Base-by-base conservation (phyloP, 2,329 filamentous ascomycete genomes). In the Aspergillus ustus region DNA sequence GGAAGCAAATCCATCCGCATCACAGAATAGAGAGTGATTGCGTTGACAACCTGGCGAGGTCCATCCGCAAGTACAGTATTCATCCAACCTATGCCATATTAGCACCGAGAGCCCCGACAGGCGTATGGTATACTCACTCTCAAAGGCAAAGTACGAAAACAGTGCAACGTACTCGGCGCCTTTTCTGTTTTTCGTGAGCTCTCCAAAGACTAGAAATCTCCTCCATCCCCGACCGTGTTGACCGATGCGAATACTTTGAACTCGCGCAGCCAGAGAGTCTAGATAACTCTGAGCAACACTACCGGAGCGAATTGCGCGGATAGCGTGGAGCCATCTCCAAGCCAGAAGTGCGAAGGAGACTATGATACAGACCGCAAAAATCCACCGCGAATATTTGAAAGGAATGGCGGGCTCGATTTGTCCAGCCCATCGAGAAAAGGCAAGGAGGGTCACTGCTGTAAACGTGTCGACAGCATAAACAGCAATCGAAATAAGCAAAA, bases 401-500 rank as follows among this genome's bases (percentile, higher is more conserved):
- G 88, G 85, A 66, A 98, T 90, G 45, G 86, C 85, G 1, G 93
- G 93, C 69, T 92, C 80, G 69, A 98, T 90, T 67, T 91, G 85
- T 57, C 91, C 92, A 1, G 92, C 91, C 93, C 93, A 98, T 63
- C 87, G 87, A 79, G 96, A 87, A 80, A 97, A 97, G 59, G 86
- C 91, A 54, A 99, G 85, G 45, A 99, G 83, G 66, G 97, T 96
- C 79, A 97, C 86, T 64, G 93, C 93, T 4, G 93, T 97, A 74
- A 97, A 98, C 63, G 89, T 93, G 79, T 98, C 94, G 74, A 96
- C 91, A 29, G 84, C 88, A 77, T 97, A 97, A 67, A 97, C 93
- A 49, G 91, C 89, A 53, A 94, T 75, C 3, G 92, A 95, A 61
- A 96, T 82, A 56, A 93, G 60, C 49, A 94, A 84, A 69, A 92